phyloP scores from a whole-genome alignment of 2,329 filamentous ascomycete genomes.

The Penicillium paneum region DNA sequence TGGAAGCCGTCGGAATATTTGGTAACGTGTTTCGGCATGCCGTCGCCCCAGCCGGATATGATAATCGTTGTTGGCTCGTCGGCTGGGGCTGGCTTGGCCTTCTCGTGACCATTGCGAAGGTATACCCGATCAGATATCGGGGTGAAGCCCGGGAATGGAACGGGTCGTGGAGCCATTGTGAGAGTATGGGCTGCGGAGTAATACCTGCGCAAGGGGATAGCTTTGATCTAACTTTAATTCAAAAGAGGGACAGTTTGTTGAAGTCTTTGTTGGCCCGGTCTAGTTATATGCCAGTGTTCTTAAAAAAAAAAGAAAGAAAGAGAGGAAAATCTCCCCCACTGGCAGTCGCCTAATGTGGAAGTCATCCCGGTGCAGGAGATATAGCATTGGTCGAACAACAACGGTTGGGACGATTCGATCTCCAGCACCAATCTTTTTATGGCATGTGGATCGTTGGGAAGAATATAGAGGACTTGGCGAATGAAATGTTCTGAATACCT shows the following conservation, averaged over 20 bases:
- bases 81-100: constrained; percentile 28
- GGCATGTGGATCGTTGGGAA: constrained; percentile 4
- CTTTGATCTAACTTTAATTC: not conserved
- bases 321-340: not conserved
- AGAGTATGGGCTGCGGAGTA: not conserved
- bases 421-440: constrained; percentile 2
- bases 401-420: constrained; percentile 4
- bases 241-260: not conserved
- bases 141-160: constrained; percentile 46
- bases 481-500: not conserved
- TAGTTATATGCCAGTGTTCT: not conserved
- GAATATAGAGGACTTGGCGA: not conserved
- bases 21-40: constrained; percentile 52
- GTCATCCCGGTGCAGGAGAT: not conserved
- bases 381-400: not conserved
- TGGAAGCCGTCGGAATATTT: constrained; percentile 57
- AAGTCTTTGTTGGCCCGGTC: not conserved
- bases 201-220: not conserved
- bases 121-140: constrained; percentile 50
- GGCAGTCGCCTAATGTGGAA: not conserved
- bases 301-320: not conserved
- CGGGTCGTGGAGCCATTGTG: constrained; percentile 19
- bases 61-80: constrained; percentile 33
- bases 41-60: constrained; percentile 59
- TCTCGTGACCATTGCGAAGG: constrained; percentile 34